Conservation (phyloP, 2,329 filamentous ascomycete genomes). For the Mycosphaerelloides madeirae region DNA sequence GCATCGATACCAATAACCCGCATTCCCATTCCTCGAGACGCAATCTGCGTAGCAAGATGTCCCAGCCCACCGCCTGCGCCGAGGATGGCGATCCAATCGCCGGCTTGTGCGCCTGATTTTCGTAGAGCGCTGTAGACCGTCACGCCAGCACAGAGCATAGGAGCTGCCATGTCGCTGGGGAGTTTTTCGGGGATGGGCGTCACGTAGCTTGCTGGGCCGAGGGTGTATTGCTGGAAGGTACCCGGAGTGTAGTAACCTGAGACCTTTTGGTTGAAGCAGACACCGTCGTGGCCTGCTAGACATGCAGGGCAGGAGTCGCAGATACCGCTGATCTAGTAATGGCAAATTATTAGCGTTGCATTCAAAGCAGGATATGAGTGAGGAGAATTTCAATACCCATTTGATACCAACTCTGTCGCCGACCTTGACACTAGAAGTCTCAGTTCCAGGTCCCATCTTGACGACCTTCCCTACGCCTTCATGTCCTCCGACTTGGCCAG, state of each 20-base stretch:
- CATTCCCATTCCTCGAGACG: conserved; percentile 56
- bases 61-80: conserved; percentile 39
- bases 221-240: conserved; percentile 67
- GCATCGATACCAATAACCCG: conserved; percentile 63
- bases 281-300: conserved; percentile 49
- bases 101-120: conserved; percentile 55
- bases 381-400: conserved; percentile 39
- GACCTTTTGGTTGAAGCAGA: conserved; percentile 54
- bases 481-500: conserved; percentile 63
- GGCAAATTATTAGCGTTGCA: too few species aligned
- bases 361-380: neutral
- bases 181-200: conserved; percentile 63
- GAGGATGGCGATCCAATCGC: conserved; percentile 56
- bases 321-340: conserved; percentile 46
- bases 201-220: conserved; percentile 62
- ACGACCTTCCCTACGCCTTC: conserved; percentile 63
- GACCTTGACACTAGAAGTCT: conserved; percentile 54
- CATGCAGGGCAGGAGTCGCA: conserved; percentile 54
- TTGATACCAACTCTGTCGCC: conserved; percentile 68
- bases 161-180: conserved; percentile 57
- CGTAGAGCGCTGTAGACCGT: conserved; percentile 63
- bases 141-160: conserved; percentile 63
- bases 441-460: conserved; percentile 59
- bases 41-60: conserved; percentile 59
- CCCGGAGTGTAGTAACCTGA: conserved; percentile 61